Percentiles rank a stretch among this genome's conserved stretches.
These are phyloP conservation scores for Trichoderma reesei DNA, from an alignment of 495 filamentous ascomycete genomes.

Conservation along the genomic window DNA sequence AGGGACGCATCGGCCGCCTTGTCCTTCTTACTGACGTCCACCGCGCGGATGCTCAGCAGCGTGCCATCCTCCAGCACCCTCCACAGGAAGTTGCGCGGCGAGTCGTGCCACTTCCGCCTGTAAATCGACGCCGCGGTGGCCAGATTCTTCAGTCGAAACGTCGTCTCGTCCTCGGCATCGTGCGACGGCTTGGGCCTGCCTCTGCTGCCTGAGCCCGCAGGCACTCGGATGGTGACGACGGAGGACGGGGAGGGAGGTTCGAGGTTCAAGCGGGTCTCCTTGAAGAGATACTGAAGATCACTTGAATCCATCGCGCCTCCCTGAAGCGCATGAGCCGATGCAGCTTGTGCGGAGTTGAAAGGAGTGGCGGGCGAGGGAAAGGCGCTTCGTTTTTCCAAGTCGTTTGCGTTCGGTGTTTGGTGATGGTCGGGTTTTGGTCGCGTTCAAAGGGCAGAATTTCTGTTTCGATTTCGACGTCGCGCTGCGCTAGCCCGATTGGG, in stretches of 20 bases:
- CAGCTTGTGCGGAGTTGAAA: slow-evolving; percentile 12
- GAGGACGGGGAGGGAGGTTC: slow-evolving; percentile 61
- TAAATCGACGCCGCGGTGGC: slow-evolving; percentile 76
- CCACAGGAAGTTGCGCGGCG: slow-evolving; percentile 84
- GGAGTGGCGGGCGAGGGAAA: slow-evolving; percentile 13
- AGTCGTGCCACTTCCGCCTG: slow-evolving; percentile 62
- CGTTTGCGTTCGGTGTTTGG: slow-evolving; percentile 8
- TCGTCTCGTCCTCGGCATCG: slow-evolving; percentile 54
- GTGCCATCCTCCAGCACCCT: slow-evolving; percentile 71
- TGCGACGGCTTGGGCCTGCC: slow-evolving; percentile 20
- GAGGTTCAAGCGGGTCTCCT: slow-evolving; percentile 76
- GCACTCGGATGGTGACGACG: slow-evolving; percentile 64
- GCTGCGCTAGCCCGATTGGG: slow-evolving; percentile 13
- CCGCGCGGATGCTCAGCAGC: slow-evolving; percentile 70
- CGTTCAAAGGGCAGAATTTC: slow-evolving; percentile 16
- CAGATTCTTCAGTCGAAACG: slow-evolving; percentile 59
- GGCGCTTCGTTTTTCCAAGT: too few species aligned
- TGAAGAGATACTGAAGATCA: slow-evolving; percentile 52
- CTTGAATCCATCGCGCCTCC: slow-evolving; percentile 35
- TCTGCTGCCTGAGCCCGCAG: slow-evolving; percentile 34
- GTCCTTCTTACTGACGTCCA: slow-evolving; percentile 66
- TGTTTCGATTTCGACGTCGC: not conserved
- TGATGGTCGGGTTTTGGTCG: not conserved
- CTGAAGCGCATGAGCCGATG: slow-evolving; percentile 17
- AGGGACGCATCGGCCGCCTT: slow-evolving; percentile 57